Conservation (phyloP, 2,329 filamentous ascomycete species). For the Alternaria burnsii region DNA sequence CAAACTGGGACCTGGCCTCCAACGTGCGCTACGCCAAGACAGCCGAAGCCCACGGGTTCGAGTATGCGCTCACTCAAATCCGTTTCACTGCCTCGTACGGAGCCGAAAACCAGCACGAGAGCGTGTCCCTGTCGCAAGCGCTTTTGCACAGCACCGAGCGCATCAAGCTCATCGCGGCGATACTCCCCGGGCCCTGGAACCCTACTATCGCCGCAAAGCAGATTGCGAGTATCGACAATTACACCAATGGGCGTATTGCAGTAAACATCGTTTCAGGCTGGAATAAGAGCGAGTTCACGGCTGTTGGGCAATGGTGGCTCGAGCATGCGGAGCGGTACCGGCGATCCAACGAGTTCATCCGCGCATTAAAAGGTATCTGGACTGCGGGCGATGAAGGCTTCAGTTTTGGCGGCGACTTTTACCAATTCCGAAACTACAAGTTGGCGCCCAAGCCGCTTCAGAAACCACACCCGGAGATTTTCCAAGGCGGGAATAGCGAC, state of each 20-base stretch:
- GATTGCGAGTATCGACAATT: slow-evolving; percentile 63
- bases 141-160: slow-evolving; percentile 58
- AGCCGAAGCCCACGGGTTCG: slow-evolving; percentile 60
- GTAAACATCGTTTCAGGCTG: slow-evolving; percentile 64
- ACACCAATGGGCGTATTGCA: slow-evolving; percentile 60
- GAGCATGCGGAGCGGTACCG: slow-evolving; percentile 63
- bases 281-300: slow-evolving; percentile 63
- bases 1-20: slow-evolving; percentile 59
- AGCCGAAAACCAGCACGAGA: slow-evolving; percentile 60
- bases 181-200: slow-evolving; percentile 53
- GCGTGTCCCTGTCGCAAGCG: slow-evolving; percentile 61
- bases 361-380: slow-evolving; percentile 62
- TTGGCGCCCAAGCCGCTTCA: slow-evolving; percentile 61
- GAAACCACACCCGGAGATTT: slow-evolving; percentile 61
- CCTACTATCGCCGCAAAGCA: slow-evolving; percentile 62
- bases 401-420: slow-evolving; percentile 62
- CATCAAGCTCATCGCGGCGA: slow-evolving; percentile 61
- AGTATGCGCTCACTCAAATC: slow-evolving; percentile 63
- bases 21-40: slow-evolving; percentile 61
- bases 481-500: slow-evolving; percentile 63
- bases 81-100: slow-evolving; percentile 63
- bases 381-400: slow-evolving; percentile 57
- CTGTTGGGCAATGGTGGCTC: slow-evolving; percentile 64
- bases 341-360: slow-evolving; percentile 60
- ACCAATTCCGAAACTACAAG: slow-evolving; percentile 62